These are phyloP conservation scores for Periconia macrospinosa DNA, from an alignment of 2,329 filamentous ascomycete species.

Conservation along the genomic window DNA sequence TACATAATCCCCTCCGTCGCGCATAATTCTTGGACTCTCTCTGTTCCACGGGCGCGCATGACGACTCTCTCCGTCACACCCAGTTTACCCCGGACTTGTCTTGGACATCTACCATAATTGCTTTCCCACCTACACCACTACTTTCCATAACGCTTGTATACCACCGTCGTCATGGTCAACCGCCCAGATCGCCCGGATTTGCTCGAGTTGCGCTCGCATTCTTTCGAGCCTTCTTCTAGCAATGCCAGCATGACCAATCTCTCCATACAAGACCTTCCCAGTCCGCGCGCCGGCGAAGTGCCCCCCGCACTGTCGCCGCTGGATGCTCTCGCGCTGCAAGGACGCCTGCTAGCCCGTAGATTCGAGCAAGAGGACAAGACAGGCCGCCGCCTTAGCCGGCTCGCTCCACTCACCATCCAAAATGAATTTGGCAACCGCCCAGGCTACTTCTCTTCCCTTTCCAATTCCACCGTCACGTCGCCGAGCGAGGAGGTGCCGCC, in stretches of 20 bases:
- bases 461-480: slow-evolving; percentile 56
- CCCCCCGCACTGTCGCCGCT: slow-evolving; percentile 91
- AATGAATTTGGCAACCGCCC: slow-evolving; percentile 79
- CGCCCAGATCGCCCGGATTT: slow-evolving; percentile 33
- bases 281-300: slow-evolving; percentile 58
- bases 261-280: slow-evolving; percentile 46
- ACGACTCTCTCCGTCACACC: slow-evolving; percentile 23
- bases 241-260: slow-evolving; percentile 36
- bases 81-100: slow-evolving; percentile 13
- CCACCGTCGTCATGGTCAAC: slow-evolving; percentile 29
- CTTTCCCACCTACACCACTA: slow-evolving; percentile 6
- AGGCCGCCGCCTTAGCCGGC: slow-evolving; percentile 78
- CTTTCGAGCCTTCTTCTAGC: slow-evolving; percentile 30
- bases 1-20: neutral
- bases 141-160: slow-evolving; percentile 4
- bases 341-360: slow-evolving; percentile 81
- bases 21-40: slow-evolving; percentile 24
- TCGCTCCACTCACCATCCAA: slow-evolving; percentile 80
- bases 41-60: slow-evolving; percentile 33
- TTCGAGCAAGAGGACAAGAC: slow-evolving; percentile 73
- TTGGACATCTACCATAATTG: slow-evolving; percentile 24
- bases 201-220: slow-evolving; percentile 36
- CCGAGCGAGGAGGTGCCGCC: slow-evolving; percentile 51
- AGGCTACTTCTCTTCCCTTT: slow-evolving; percentile 78
- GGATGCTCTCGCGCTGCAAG: slow-evolving; percentile 92